A percentile compares a stretch with the other conserved stretches of the same genome.
phyloP scores from a whole-genome alignment of 306 rosid genomes.

The Amphicarpaea edgeworthii region DNA sequence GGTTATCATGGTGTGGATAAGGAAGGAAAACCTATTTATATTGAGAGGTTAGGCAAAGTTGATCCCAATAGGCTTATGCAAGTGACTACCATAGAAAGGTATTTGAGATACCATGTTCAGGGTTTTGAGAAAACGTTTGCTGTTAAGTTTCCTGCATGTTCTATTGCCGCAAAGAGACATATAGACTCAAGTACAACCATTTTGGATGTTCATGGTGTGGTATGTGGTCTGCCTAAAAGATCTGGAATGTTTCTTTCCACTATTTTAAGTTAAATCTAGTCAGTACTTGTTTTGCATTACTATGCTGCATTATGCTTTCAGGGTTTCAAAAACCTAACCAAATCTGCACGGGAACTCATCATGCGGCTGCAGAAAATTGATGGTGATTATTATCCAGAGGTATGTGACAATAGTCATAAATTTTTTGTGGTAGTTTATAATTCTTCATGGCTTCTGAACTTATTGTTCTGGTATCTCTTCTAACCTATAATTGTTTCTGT shows the following conservation, averaged over 20 bases:
- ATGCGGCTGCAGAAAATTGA: conserved; percentile 83
- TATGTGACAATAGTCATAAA: conserved; percentile 43
- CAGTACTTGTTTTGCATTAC: background rate
- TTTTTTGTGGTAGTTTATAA: conserved; percentile 25
- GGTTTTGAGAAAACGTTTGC: conserved; percentile 82
- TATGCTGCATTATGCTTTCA: conserved; percentile 44
- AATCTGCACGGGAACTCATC: conserved; percentile 82
- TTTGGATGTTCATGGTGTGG: conserved; percentile 94
- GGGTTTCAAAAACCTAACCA: conserved; percentile 89
- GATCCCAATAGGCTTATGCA: conserved; percentile 82
- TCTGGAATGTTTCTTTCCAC: conserved; percentile 30
- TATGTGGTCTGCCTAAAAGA: conserved; percentile 51
- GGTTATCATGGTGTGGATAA: conserved; percentile 91
- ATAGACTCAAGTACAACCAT: conserved; percentile 90
- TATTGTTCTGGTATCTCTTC: conserved; percentile 27
- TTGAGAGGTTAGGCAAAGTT: conserved; percentile 88
- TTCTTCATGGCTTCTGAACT: conserved; percentile 39
- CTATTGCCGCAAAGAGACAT: conserved; percentile 91
- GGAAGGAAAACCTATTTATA: conserved; percentile 91
- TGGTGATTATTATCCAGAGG: conserved; percentile 96
- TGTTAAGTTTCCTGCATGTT: conserved; percentile 91
- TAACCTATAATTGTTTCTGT: conserved; percentile 42
- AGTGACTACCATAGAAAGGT: conserved; percentile 80
- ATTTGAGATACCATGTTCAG: conserved; percentile 87
- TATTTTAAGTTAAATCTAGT: conserved; percentile 27